Conservation (phyloP, 2,329 filamentous ascomycete species). For the Aspergillus novofumigatus region DNA sequence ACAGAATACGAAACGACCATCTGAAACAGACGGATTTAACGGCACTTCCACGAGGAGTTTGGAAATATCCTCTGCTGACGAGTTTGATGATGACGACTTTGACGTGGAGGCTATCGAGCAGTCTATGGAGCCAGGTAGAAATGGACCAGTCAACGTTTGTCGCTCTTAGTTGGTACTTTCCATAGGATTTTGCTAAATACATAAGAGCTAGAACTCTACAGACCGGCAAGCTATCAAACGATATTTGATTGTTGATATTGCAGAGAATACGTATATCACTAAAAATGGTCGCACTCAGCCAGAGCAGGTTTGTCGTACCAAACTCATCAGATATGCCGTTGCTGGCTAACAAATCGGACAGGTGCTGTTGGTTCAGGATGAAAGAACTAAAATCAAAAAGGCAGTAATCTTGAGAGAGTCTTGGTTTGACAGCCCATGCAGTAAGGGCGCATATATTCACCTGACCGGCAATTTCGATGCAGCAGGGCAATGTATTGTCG, state of each 20-base stretch:
- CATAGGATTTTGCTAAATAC: constrained; percentile 56
- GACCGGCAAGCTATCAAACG: constrained; percentile 72
- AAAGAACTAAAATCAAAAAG: constrained; percentile 62
- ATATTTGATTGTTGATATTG: constrained; percentile 73
- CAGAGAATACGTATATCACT: constrained; percentile 65
- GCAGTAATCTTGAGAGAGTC: constrained; percentile 75
- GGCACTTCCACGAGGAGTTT: constrained; percentile 12
- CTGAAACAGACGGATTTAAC: neutral
- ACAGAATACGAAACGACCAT: neutral
- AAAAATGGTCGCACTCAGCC: constrained; percentile 55
- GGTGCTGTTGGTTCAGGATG: constrained; percentile 78
- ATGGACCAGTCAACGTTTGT: constrained; percentile 66
- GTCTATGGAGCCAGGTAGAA: constrained; percentile 58
- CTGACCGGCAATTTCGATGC: constrained; percentile 73
- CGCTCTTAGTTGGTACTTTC: constrained; percentile 34
- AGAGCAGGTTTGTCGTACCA: constrained; percentile 63
- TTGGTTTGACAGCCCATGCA: constrained; percentile 79
- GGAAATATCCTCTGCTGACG: constrained; percentile 57
- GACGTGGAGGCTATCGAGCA: constrained; percentile 63
- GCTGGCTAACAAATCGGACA: constrained; percentile 37
- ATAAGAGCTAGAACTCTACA: constrained; percentile 62
- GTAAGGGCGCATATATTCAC: constrained; percentile 73
- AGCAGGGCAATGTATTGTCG: constrained; percentile 71
- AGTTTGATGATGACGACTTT: constrained; percentile 65
- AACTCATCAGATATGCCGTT: neutral